Evolutionary conservation across 2,329 filamentous ascomycete genomes (phyloP).

Genomic region (Xylariales sp.): DNA sequence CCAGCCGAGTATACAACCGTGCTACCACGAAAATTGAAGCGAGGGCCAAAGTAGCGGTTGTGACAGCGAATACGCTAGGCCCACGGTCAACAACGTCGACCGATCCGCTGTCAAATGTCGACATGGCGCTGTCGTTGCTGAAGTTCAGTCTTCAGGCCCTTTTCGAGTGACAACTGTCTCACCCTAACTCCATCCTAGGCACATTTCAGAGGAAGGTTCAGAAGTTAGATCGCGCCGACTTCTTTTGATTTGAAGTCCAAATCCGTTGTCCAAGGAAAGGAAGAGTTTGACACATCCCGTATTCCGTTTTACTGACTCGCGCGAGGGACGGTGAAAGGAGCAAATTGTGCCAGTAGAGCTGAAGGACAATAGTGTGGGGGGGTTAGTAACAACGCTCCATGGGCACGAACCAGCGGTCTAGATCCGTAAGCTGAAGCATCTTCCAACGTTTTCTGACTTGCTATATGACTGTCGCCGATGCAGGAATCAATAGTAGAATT

Average conservation of each 20-base stretch:
- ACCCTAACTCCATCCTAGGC: constrained; percentile 5
- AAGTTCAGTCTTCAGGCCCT: constrained; percentile 1
- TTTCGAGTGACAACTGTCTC: neutral
- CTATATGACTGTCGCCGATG: too few species aligned
- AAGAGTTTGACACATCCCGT: too few species aligned
- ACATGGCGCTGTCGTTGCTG: neutral
- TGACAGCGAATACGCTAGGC: constrained; percentile 63
- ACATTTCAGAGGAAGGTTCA: too few species aligned
- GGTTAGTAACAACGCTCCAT: too few species aligned
- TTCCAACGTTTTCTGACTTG: too few species aligned
- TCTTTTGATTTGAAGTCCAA: neutral
- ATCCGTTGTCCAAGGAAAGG: neutral
- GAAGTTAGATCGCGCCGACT: neutral
- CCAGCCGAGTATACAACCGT: constrained; percentile 67
- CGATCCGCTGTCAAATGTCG: constrained; percentile 10
- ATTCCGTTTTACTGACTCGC: neutral
- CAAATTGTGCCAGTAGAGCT: too few species aligned
- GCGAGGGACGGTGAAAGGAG: too few species aligned
- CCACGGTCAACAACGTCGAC: constrained; percentile 44
- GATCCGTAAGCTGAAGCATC: too few species aligned
- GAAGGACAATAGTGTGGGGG: too few species aligned
- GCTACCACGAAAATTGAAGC: constrained; percentile 71
- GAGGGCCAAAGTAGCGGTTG: constrained; percentile 62
- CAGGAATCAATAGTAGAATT: too few species aligned
- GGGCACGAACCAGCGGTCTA: too few species aligned